Evolutionary conservation across 176 grass and related monocot species (phyloP).

Genomic region (Dactylis glomerata): DNA sequence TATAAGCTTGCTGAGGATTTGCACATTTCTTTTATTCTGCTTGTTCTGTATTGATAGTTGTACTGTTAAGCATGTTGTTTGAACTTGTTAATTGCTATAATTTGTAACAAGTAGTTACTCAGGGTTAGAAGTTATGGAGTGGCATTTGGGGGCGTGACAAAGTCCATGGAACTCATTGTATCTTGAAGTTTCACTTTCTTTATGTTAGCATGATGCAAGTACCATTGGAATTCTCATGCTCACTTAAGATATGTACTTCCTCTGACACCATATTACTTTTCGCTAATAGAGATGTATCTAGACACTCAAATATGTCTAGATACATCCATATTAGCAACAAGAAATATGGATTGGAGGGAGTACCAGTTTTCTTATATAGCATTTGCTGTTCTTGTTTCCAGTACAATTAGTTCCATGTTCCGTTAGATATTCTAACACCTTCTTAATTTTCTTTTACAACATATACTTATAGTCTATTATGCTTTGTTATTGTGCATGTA

Average conservation of each 20-base stretch:
- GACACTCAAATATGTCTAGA: too few species aligned
- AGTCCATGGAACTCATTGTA: neutral
- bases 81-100: neutral
- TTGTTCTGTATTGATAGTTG: neutral
- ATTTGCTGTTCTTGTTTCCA: neutral
- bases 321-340: too few species aligned
- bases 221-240: neutral
- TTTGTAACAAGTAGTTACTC: constrained; percentile 3
- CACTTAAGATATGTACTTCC: neutral
- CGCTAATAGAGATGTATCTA: too few species aligned
- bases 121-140: neutral
- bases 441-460: neutral
- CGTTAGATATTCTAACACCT: neutral
- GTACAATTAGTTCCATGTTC: neutral
- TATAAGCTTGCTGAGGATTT: constrained; percentile 13
- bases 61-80: constrained; percentile 10
- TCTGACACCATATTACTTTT: too few species aligned
- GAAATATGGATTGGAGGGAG: too few species aligned
- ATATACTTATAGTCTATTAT: neutral
- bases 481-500: neutral
- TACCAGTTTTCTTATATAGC: neutral
- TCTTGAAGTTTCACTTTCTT: neutral
- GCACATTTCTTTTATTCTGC: neutral
- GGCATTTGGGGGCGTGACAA: neutral
- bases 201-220: neutral